Percentiles rank a stretch among this genome's conserved stretches.
phyloP scores from a whole-genome alignment of 2,329 filamentous ascomycete genomes.

The Parastagonospora avenae region DNA sequence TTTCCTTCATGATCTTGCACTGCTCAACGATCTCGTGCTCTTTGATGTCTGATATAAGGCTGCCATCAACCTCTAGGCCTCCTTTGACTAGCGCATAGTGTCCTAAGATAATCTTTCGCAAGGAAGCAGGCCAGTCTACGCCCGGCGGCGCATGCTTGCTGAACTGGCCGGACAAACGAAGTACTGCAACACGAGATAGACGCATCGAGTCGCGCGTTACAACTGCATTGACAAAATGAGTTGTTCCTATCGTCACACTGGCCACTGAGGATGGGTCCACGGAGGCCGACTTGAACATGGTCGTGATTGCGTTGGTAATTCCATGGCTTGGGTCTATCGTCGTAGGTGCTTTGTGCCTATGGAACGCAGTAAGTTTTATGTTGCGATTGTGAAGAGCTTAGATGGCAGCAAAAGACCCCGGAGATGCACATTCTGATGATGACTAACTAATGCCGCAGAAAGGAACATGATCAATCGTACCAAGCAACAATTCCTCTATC shows the following conservation, averaged over 20 bases:
- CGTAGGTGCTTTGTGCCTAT: slow-evolving; percentile 47
- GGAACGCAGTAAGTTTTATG: neutral
- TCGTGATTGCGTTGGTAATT: slow-evolving; percentile 42
- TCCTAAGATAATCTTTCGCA: slow-evolving; percentile 55
- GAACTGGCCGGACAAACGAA: slow-evolving; percentile 57
- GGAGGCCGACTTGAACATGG: slow-evolving; percentile 41
- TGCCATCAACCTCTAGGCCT: slow-evolving; percentile 57
- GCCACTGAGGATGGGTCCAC: slow-evolving; percentile 42
- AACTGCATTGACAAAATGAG: slow-evolving; percentile 59
- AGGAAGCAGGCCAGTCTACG: slow-evolving; percentile 53
- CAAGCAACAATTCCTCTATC: slow-evolving; percentile 42
- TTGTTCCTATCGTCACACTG: slow-evolving; percentile 59
- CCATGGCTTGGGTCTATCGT: slow-evolving; percentile 46
- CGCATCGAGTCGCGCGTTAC: slow-evolving; percentile 56
- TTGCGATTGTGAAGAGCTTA: neutral
- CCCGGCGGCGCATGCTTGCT: slow-evolving; percentile 57
- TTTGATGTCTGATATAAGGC: slow-evolving; percentile 49
- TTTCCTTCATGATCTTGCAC: slow-evolving; percentile 52
- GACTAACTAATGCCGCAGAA: too few species aligned
- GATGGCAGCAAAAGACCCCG: neutral
- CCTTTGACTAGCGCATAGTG: slow-evolving; percentile 55
- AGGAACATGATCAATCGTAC: slow-evolving; percentile 19
- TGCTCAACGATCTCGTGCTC: slow-evolving; percentile 53
- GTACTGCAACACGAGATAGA: slow-evolving; percentile 58
- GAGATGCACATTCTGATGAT: too few species aligned